Conservation (phyloP, 768 basidiomycete genomes). For the Leucocoprinus sp. region DNA sequence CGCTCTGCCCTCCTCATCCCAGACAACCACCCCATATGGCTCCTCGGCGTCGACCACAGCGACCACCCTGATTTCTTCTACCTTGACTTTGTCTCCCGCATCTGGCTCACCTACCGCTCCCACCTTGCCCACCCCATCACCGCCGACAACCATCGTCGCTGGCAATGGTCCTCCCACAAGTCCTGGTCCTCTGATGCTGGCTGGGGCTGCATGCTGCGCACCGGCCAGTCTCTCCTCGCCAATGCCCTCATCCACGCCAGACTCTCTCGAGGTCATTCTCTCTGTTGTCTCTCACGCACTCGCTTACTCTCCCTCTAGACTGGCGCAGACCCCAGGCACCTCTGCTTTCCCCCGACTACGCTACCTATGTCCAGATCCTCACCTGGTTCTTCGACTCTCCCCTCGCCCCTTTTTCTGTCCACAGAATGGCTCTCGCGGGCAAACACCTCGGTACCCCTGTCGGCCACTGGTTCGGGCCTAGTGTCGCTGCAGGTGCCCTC, state of each 20-base stretch:
- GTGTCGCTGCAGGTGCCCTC: conserved; percentile 94
- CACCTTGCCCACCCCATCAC: conserved; percentile 67
- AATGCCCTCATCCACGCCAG: conserved; percentile 45
- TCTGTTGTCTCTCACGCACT: too few relatives aligned
- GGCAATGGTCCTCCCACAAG: conserved; percentile 69
- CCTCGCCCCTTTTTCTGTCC: conserved; percentile 86
- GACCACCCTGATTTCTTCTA: conserved; percentile 86
- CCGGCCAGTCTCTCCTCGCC: conserved; percentile 28
- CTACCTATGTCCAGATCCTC: conserved; percentile 83
- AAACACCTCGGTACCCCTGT: conserved; percentile 93
- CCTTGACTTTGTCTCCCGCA: conserved; percentile 76
- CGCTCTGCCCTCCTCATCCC: too few relatives aligned
- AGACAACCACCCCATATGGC: conserved; percentile 89
- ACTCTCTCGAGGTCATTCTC: conserved; percentile 50
- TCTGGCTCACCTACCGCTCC: conserved; percentile 91
- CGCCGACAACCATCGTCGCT: conserved; percentile 37
- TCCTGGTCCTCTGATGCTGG: conserved; percentile 45
- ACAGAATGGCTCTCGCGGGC: conserved; percentile 91
- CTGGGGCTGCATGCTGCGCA: conserved; percentile 32
- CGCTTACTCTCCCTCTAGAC: conserved; percentile 36
- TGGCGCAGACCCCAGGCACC: conserved; percentile 73
- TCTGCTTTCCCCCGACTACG: conserved; percentile 56
- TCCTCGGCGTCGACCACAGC: conserved; percentile 80
- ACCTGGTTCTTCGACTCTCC: conserved; percentile 96
- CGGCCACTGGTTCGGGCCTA: conserved; percentile 97